phyloP scores from a whole-genome alignment of 208 protist species.

The Leishmania martiniquensis region DNA sequence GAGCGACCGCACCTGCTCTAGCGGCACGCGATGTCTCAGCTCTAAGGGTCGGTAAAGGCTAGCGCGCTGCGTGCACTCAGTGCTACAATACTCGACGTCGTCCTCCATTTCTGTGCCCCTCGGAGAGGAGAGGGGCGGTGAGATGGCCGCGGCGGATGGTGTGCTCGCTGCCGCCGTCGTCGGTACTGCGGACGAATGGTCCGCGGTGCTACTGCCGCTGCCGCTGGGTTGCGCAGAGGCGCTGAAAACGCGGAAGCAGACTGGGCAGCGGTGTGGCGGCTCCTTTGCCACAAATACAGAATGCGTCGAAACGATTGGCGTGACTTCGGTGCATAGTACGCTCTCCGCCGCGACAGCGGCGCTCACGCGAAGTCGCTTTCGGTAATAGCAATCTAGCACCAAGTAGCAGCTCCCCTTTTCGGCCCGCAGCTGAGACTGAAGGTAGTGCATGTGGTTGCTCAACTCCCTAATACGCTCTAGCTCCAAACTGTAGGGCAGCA shows the following conservation, averaged over 20 bases:
- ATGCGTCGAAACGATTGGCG: conserved; percentile 44
- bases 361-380: conserved; percentile 43
- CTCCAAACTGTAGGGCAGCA: conserved; percentile 60
- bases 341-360: conserved; percentile 12
- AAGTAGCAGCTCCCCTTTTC: conserved; percentile 34
- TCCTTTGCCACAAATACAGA: conserved; percentile 43
- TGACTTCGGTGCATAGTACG: conserved; percentile 44
- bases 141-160: conserved; percentile 8
- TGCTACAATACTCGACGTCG: conserved; percentile 26
- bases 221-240: conserved; percentile 6
- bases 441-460: conserved; percentile 53
- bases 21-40: conserved; percentile 32
- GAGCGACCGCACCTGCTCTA: conserved; percentile 46
- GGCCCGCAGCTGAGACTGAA: conserved; percentile 44
- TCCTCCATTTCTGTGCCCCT: conserved; percentile 16
- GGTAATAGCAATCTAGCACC: conserved; percentile 58
- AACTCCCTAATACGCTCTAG: conserved; percentile 60
- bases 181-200: not conserved
- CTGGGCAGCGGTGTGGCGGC: conserved; percentile 42
- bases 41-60: conserved; percentile 45
- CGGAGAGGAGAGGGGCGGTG: conserved; percentile 12
- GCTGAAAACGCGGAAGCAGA: conserved; percentile 44
- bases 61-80: conserved; percentile 40
- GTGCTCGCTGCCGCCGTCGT: not conserved
- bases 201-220: conserved; percentile 2